Evolutionary conservation across 148 eudicot species (phyloP).

Genomic region (Vaccinium corymbosum): DNA sequence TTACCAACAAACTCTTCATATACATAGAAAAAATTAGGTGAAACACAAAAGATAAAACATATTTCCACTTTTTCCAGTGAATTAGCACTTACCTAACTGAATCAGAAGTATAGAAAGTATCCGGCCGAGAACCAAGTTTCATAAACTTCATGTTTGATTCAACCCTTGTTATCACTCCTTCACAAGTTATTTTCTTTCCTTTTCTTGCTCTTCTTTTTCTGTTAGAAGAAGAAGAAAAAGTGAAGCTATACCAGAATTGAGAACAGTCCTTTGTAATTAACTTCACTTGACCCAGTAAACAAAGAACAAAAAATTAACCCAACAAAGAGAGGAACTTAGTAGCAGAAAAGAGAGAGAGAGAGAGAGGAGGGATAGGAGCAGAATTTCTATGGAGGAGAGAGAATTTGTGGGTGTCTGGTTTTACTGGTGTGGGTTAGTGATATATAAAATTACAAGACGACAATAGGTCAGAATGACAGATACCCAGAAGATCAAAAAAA

Average conservation of each 20-base stretch:
- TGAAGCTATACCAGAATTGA: constrained; percentile 7
- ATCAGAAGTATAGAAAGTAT: constrained; percentile 77
- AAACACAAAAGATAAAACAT: background rate
- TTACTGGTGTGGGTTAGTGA: background rate
- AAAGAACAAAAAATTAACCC: background rate
- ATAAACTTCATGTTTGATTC: constrained; percentile 76
- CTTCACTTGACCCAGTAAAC: background rate
- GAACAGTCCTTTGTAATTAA: constrained; percentile 7
- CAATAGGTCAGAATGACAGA: constrained; percentile 20
- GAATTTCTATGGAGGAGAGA: constrained; percentile 6
- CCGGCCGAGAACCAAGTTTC: constrained; percentile 94
- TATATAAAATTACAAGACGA: background rate
- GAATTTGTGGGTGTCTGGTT: background rate
- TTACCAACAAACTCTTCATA: background rate
- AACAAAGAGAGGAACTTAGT: background rate
- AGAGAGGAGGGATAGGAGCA: background rate
- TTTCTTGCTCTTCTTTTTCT: background rate
- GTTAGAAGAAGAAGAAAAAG: background rate
- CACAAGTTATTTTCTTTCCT: background rate
- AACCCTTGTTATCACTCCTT: background rate
- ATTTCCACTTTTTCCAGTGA: background rate
- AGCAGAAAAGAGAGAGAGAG: background rate
- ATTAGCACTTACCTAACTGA: constrained; percentile 55
- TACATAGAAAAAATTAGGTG: background rate
- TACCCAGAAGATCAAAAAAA: constrained; percentile 29